Evolutionary conservation across 2,329 filamentous ascomycete genomes (phyloP).

Genomic region (Fusarium multiceps): DNA sequence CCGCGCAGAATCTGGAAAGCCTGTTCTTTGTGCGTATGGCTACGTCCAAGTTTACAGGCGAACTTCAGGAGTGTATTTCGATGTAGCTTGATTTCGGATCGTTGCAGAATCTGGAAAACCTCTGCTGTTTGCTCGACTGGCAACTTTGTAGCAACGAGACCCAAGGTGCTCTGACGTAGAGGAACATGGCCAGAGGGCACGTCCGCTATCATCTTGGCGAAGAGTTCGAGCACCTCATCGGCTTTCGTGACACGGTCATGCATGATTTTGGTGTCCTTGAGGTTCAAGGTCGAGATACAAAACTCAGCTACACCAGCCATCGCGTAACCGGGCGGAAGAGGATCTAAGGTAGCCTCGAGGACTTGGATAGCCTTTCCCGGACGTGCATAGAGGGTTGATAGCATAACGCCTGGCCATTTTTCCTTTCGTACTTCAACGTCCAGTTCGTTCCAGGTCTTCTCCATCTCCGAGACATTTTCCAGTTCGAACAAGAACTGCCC

Average conservation of each 20-base stretch:
- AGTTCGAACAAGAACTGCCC: conserved; percentile 49
- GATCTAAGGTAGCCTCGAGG: conserved; percentile 53
- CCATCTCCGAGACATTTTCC: conserved; percentile 48
- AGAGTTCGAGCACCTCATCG: conserved; percentile 47
- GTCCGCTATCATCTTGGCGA: conserved; percentile 47
- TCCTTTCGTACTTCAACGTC: conserved; percentile 41
- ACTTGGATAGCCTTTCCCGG: conserved; percentile 50
- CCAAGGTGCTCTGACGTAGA: conserved; percentile 55
- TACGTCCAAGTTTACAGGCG: conserved; percentile 58
- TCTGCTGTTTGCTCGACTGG: conserved; percentile 48
- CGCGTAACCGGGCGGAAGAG: conserved; percentile 52
- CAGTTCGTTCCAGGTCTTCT: conserved; percentile 48
- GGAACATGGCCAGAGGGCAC: conserved; percentile 47
- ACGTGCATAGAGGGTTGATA: conserved; percentile 50
- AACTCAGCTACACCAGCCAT: conserved; percentile 52
- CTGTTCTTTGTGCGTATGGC: conserved; percentile 53
- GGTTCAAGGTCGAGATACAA: conserved; percentile 42
- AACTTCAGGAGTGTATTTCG: conserved; percentile 61
- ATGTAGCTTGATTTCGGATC: conserved; percentile 50
- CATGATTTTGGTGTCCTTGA: conserved; percentile 24
- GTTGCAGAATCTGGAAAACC: conserved; percentile 52
- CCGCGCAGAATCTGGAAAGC: conserved; percentile 57
- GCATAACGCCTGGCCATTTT: conserved; percentile 51
- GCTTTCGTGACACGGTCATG: conserved; percentile 44
- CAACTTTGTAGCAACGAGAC: conserved; percentile 47